phyloP scores from a whole-genome alignment of 345 rosid genomes.

The Laguncularia racemosa region DNA sequence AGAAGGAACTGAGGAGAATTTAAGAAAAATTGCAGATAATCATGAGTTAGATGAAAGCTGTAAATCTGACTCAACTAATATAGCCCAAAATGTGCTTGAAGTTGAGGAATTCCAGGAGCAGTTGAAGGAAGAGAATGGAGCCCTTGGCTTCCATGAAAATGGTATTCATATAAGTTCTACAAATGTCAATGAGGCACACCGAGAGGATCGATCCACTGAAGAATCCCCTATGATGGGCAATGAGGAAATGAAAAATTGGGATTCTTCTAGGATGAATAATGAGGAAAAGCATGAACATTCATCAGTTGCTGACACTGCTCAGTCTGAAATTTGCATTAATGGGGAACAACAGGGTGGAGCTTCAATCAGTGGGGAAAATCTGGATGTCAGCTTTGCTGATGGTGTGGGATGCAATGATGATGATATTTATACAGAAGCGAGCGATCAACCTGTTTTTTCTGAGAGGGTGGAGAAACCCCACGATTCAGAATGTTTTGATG shows the following conservation, averaged over 20 bases:
- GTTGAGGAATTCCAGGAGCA: constrained; percentile 26
- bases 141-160: constrained; percentile 19
- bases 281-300: constrained; percentile 33
- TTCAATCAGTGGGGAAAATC: constrained; percentile 7
- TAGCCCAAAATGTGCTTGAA: constrained; percentile 27
- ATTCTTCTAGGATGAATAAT: constrained; percentile 16
- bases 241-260: constrained; percentile 24
- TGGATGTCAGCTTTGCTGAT: constrained; percentile 1
- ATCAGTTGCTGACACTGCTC: constrained; percentile 7
- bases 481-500: neutral
- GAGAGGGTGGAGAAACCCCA: too few species aligned
- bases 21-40: neutral
- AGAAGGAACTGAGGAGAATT: constrained; percentile 21
- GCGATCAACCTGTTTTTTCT: too few species aligned
- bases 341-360: constrained; percentile 11
- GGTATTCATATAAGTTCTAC: constrained; percentile 21
- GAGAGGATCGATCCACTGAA: too few species aligned
- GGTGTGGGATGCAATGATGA: constrained; percentile 10
- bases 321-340: constrained; percentile 7
- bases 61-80: constrained; percentile 27
- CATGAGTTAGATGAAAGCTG: constrained; percentile 8
- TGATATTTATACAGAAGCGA: neutral
- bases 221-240: constrained; percentile 15
- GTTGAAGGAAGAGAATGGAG: constrained; percentile 22
- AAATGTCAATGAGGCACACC: constrained; percentile 6